These are phyloP conservation scores for Urostyla sp. DNA, from an alignment of 73 alveolate species.

Conservation along the genomic window DNA sequence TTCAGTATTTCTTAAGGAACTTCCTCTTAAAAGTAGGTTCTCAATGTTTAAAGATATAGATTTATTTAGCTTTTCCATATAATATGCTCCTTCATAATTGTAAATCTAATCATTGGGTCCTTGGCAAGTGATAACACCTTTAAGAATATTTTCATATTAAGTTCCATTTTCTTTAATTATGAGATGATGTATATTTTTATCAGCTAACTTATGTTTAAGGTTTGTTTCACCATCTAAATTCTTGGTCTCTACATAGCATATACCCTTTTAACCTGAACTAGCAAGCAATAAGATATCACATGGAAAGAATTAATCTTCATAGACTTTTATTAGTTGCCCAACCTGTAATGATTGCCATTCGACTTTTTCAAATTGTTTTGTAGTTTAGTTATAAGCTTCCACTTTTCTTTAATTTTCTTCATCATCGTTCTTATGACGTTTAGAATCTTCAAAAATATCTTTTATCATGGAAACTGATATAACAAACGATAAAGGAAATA, in stretches of 20 bases:
- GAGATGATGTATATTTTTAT: too few species aligned
- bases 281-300: conserved; percentile 63
- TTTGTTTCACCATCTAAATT: conserved; percentile 99
- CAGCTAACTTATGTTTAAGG: conserved; percentile 87
- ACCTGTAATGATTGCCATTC: conserved; percentile 80
- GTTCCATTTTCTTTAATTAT: background rate
- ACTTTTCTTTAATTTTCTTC: conserved; percentile 82
- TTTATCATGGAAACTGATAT: conserved; percentile 88
- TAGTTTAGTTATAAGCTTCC: conserved; percentile 50
- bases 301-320: conserved; percentile 42
- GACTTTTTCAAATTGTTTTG: conserved; percentile 49
- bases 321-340: conserved; percentile 76
- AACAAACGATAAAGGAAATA: conserved; percentile 89
- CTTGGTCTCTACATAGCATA: conserved; percentile 96
- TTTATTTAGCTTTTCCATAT: background rate
- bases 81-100: conserved; percentile 54
- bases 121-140: conserved; percentile 69
- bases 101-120: conserved; percentile 66
- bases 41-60: conserved; percentile 37
- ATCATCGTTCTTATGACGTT: conserved; percentile 90
- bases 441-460: conserved; percentile 96
- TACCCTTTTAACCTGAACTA: conserved; percentile 43
- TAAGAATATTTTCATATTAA: too few species aligned
- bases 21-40: conserved; percentile 79
- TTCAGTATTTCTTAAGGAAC: conserved; percentile 78